Evolutionary conservation across 345 rosid species (phyloP), one percentile per base, ranked within the genome.

Genomic region (Gossypium rotundifolium): DNA sequence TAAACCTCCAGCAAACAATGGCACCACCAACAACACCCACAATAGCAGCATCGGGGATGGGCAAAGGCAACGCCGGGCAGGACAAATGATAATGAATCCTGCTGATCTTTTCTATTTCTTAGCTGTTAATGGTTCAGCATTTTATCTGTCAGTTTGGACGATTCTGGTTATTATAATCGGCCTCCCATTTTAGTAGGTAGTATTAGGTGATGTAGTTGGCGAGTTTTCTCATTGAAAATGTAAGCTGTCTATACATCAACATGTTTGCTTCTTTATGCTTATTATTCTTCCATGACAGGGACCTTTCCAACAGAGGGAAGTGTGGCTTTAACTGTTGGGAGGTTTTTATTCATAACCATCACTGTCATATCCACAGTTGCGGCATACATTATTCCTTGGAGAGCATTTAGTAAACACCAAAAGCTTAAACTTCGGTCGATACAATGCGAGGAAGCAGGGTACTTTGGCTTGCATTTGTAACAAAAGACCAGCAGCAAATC

Each of bases 401-500:
- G 1, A 9, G 55, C 27, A 8, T 22, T 46, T 23, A 12, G 2
- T 5, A 22, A 40, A 7, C 42, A 67, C 16, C 16, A 23, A 45
- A 23, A 14, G 55, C 40, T 12, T 44, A 46, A 46, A 23, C 33
- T 7, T 7, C 33, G 18, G 71, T 67, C 1, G 71, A 67, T 46
- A 65, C 70, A 9, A 40, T 65, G 25, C 90, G 91, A 75, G 92
- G 92, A 81, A 33, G 42, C 44, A 14, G n/a, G 22, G 44, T 33
- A 29, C 11, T 62, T n/a, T n/a, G n/a, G n/a, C n/a, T n/a, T n/a
- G n/a, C n/a, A n/a, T n/a, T n/a, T n/a, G n/a, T n/a, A n/a, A n/a
- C n/a, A n/a, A n/a, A n/a, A n/a, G n/a, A n/a, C n/a, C n/a, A n/a
- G n/a, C n/a, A n/a, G n/a, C n/a, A n/a, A n/a, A n/a, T n/a, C n/a